Evolutionary conservation across 768 basidiomycete genomes (phyloP).

Genomic region (Dendrothele bispora): DNA sequence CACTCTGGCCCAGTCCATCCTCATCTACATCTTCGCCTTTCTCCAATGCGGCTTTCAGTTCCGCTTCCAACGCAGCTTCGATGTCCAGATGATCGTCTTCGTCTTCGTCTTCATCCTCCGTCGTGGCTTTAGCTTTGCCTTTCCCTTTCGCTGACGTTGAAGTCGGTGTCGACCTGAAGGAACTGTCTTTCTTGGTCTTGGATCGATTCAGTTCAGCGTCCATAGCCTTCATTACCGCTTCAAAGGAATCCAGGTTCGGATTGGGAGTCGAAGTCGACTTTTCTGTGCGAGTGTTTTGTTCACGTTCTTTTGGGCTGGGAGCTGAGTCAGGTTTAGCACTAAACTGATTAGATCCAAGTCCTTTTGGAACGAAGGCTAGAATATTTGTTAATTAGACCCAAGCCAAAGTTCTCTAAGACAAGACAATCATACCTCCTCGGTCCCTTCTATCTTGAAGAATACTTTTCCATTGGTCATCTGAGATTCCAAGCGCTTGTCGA

Average conservation of each 20-base stretch:
- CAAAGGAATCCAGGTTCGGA: slow-evolving; percentile 85
- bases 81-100: slow-evolving; percentile 63
- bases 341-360: too few relatives aligned
- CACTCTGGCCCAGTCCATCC: slow-evolving; percentile 43
- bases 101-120: slow-evolving; percentile 28
- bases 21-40: slow-evolving; percentile 50
- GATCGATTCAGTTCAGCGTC: slow-evolving; percentile 73
- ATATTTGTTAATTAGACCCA: slow-evolving; percentile 6
- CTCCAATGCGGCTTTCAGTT: slow-evolving; percentile 68
- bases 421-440: slow-evolving; percentile 72
- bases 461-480: slow-evolving; percentile 84
- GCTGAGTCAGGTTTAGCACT: too few relatives aligned
- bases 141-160: slow-evolving; percentile 25
- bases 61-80: slow-evolving; percentile 88
- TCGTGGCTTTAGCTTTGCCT: slow-evolving; percentile 48
- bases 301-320: too few relatives aligned
- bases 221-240: slow-evolving; percentile 95
- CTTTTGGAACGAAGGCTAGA: slow-evolving; percentile 59
- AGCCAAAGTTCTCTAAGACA: slow-evolving; percentile 9
- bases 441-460: slow-evolving; percentile 78
- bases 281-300: too few relatives aligned
- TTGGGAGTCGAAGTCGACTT: slow-evolving; percentile 55
- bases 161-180: slow-evolving; percentile 6
- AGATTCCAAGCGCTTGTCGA: slow-evolving; percentile 86
- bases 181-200: slow-evolving; percentile 25